These are phyloP conservation scores for Cyclotella atomus DNA, from an alignment of 108 stramenopile species.

Conservation along the genomic window DNA sequence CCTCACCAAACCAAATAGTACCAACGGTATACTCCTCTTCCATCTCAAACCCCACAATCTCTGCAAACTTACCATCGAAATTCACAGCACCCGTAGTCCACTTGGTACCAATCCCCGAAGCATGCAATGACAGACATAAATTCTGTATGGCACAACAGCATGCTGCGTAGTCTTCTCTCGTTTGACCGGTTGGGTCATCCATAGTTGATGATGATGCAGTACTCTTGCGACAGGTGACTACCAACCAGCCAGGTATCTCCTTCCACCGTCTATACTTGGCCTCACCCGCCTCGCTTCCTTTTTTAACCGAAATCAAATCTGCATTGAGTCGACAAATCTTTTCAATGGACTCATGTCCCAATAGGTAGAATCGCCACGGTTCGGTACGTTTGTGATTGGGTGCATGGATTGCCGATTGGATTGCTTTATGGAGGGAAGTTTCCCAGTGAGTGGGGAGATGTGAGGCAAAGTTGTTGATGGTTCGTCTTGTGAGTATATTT, in stretches of 20 bases:
- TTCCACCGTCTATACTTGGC: conserved; percentile 52
- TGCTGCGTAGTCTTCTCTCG: conserved; percentile 65
- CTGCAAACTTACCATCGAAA: conserved; percentile 44
- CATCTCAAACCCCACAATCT: conserved; percentile 36
- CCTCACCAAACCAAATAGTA: conserved; percentile 59
- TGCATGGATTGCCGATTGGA: conserved; percentile 53
- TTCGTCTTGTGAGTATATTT: conserved; percentile 41
- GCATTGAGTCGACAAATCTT: conserved; percentile 53
- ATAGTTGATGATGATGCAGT: too few relatives aligned
- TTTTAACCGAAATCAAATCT: conserved; percentile 30
- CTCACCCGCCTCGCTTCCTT: conserved; percentile 33
- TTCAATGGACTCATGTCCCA: conserved; percentile 50
- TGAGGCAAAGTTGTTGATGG: conserved; percentile 50
- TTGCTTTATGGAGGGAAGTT: conserved; percentile 28
- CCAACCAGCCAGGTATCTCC: conserved; percentile 60
- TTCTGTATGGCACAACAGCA: conserved; percentile 67
- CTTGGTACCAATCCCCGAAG: conserved; percentile 60
- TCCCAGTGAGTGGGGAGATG: conserved; percentile 47
- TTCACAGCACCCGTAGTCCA: conserved; percentile 70
- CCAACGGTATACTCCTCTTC: conserved; percentile 55
- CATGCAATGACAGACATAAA: conserved; percentile 49
- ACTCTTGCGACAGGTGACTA: conserved; percentile 55
- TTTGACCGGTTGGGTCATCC: conserved; percentile 37
- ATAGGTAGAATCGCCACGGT: conserved; percentile 59
- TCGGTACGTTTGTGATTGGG: conserved; percentile 65